Evolutionary conservation across 75 land plant genomes (phyloP), one percentile per base, ranked within the genome.

Genomic region (Sequoiadendron giganteum): DNA sequence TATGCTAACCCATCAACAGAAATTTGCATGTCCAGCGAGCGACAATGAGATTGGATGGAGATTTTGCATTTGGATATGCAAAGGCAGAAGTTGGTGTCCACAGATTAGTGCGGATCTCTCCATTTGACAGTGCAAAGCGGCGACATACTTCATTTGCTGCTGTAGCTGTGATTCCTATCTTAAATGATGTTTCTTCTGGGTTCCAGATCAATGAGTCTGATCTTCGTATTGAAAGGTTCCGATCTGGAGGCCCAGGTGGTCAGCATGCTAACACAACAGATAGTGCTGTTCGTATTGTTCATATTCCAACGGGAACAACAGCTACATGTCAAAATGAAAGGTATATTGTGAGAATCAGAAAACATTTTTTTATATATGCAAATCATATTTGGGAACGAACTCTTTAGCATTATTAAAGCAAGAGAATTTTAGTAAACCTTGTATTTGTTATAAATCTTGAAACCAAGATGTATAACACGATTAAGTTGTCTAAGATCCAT

Each of bases 121-220:
- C 99, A 18, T 98, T 98, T 91, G 99, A 98, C 87, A 95, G 93
- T 68, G 93, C 85, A 43, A 96, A 96, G 89, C 97, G 99, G 16
- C 95, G 99, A 28, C 99, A 98, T 87, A 98, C 99, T 55, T 98
- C 99, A 84, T 98, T 98, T 94, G 99, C 99, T 87, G 98, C 99
- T 84, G 99, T 98, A 14, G 99, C 99, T 78, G 99, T 98, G 18
- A 96, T 98, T 56, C 99, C 99, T 30, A 95, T 95, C 49, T 80
- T 94, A 81, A 93, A 91, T 78, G 97, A 97, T 87, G 83, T 84
- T 40, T 94, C 92, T n/a, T 81, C 92, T 15, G 88, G 70, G 55
- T 89, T 92, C 36, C 90, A 95, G 85, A 95, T 98, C 16, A 95
- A 95, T 83, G 98, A 98, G 85, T 91, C 95, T 2, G 99, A 98